Evolutionary conservation across 1,284 basidiomycete species (phyloP).

Genomic region (Pseudozyma sp.): DNA sequence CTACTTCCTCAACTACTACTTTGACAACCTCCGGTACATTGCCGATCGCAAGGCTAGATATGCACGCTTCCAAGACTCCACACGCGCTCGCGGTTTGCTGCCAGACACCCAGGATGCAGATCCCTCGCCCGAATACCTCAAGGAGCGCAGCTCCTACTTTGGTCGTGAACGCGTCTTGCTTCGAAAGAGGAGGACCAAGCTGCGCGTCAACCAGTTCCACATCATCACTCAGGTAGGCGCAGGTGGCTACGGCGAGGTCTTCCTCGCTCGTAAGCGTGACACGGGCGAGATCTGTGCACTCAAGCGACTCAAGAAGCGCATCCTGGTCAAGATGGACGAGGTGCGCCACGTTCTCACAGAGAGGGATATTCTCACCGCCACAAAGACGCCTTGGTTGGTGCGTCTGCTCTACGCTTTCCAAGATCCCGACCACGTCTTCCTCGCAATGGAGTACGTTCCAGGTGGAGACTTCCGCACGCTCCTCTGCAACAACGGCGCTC

Average conservation of each 20-base stretch:
- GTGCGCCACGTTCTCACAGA: constrained; percentile 68
- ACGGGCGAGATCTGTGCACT: constrained; percentile 68
- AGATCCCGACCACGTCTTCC: constrained; percentile 65
- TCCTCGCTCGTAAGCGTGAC: constrained; percentile 66
- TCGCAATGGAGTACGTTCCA: constrained; percentile 73
- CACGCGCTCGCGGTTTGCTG: constrained; percentile 43
- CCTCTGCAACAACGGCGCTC: constrained; percentile 67
- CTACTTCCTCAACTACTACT: constrained; percentile 69
- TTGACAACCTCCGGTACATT: constrained; percentile 66
- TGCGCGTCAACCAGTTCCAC: constrained; percentile 67
- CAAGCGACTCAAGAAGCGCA: constrained; percentile 66
- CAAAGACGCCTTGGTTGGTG: constrained; percentile 67
- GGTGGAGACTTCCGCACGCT: constrained; percentile 68
- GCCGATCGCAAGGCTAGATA: constrained; percentile 61
- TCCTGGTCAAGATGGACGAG: constrained; percentile 69
- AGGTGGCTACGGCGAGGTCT: constrained; percentile 68
- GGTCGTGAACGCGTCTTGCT: constrained; percentile 64
- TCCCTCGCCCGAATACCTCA: constrained; percentile 76
- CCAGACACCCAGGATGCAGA: constrained; percentile 78
- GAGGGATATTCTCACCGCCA: constrained; percentile 67
- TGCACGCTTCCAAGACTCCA: constrained; percentile 79
- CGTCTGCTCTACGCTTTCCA: constrained; percentile 67
- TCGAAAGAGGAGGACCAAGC: constrained; percentile 64
- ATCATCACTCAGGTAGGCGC: constrained; percentile 68
- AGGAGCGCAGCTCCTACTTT: constrained; percentile 57